Evolutionary conservation across 768 basidiomycete species (phyloP).

Genomic region (Coprinopsis marcescibilis): DNA sequence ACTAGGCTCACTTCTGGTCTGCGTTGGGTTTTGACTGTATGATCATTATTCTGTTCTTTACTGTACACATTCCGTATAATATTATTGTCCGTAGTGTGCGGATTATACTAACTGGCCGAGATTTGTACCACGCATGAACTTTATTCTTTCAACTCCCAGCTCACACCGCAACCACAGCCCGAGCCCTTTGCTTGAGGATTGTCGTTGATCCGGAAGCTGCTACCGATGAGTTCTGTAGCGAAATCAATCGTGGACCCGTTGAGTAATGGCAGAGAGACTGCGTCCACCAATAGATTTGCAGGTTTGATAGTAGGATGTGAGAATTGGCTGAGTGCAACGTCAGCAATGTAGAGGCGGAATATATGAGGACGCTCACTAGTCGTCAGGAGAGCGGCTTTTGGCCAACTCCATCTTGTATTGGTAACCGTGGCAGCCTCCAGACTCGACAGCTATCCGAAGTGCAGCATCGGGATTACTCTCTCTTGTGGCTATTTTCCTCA

Average conservation of each 20-base stretch:
- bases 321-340: conserved; percentile 47
- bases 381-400: conserved; percentile 54
- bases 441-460: conserved; percentile 80
- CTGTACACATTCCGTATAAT: no score
- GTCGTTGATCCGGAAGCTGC: conserved; percentile 73
- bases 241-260: conserved; percentile 89
- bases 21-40: no score
- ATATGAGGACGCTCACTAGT: conserved; percentile 62
- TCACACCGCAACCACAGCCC: conserved; percentile 93
- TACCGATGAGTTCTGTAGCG: conserved; percentile 92
- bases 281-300: conserved; percentile 78
- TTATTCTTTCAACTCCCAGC: conserved; percentile 78
- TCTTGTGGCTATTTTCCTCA: conserved; percentile 60
- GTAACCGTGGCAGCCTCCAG: conserved; percentile 96
- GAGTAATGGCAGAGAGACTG: conserved; percentile 75
- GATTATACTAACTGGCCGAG: no score
- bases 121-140: conserved; percentile 1
- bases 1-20: no score
- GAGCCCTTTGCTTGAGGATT: conserved; percentile 90
- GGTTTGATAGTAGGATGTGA: conserved; percentile 65
- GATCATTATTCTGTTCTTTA: no score
- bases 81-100: no score
- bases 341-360: conserved; percentile 5
- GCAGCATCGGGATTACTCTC: conserved; percentile 61
- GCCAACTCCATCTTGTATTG: conserved; percentile 91